phyloP scores from a whole-genome alignment of 192 early-diverging fungal species.

The Umbelopsis isabellina region DNA sequence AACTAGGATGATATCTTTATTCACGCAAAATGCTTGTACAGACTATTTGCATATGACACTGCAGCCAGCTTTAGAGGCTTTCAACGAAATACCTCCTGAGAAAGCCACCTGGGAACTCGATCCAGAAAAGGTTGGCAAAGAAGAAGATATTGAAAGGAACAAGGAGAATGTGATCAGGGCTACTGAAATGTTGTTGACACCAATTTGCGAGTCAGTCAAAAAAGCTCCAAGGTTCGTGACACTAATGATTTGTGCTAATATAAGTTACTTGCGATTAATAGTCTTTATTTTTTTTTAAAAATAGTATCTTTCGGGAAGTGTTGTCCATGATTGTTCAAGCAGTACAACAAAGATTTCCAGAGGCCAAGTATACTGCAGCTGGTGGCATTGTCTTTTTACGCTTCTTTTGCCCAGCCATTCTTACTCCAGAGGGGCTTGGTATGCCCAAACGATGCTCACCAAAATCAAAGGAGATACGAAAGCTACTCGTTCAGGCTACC shows the following conservation, averaged over 20 bases:
- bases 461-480: constrained; percentile 68
- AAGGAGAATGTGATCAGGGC: constrained; percentile 74
- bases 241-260: constrained; percentile 26
- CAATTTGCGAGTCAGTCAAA: constrained; percentile 71
- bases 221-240: constrained; percentile 61
- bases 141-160: constrained; percentile 70
- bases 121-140: constrained; percentile 68
- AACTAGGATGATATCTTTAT: constrained; percentile 79
- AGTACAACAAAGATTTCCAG: constrained; percentile 79
- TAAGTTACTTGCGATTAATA: constrained; percentile 56
- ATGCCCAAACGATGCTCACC: constrained; percentile 64
- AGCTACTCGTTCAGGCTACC: constrained; percentile 84
- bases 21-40: constrained; percentile 73
- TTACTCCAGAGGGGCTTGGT: constrained; percentile 82
- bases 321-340: constrained; percentile 76
- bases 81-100: constrained; percentile 46
- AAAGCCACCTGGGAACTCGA: constrained; percentile 85
- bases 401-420: constrained; percentile 92
- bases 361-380: constrained; percentile 81
- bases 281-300: not conserved
- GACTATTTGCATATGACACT: constrained; percentile 84
- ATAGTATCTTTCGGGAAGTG: constrained; percentile 69
- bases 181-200: constrained; percentile 76
- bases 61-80: constrained; percentile 65
- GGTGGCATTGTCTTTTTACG: constrained; percentile 95